phyloP scores from a whole-genome alignment of 164 flowering plant species.

The Vitis amurensis region DNA sequence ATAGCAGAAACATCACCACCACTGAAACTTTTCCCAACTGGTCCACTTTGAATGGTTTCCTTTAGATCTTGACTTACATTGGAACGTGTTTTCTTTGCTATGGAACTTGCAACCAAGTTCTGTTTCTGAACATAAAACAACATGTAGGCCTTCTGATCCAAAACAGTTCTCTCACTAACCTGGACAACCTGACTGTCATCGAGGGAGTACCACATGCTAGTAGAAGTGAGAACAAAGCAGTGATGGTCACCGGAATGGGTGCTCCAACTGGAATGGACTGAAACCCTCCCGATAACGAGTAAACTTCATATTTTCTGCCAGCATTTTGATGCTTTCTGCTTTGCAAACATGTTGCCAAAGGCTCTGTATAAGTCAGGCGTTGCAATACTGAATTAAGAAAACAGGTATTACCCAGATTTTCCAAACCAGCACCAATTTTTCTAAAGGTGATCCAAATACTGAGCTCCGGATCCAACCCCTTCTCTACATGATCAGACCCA shows the following conservation, averaged over 20 bases:
- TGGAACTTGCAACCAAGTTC: conserved; percentile 22
- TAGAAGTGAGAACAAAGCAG: conserved; percentile 91
- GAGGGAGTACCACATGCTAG: conserved; percentile 87
- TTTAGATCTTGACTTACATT: conserved; percentile 16
- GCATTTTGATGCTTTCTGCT: too few species aligned
- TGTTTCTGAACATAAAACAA: conserved; percentile 72
- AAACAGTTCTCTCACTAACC: conserved; percentile 68
- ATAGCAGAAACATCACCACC: conserved; percentile 16
- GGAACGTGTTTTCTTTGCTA: conserved; percentile 20
- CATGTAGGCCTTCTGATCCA: conserved; percentile 97
- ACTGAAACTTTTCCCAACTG: not conserved
- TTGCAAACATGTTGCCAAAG: too few species aligned
- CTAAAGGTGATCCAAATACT: too few species aligned
- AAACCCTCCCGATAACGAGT: conserved; percentile 77
- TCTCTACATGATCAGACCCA: too few species aligned
- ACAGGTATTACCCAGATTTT: too few species aligned
- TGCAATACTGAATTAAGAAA: too few species aligned
- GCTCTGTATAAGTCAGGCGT: too few species aligned
- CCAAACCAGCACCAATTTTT: too few species aligned
- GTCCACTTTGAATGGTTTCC: conserved; percentile 25
- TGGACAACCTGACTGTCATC: conserved; percentile 92
- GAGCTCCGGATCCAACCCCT: too few species aligned
- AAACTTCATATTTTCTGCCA: conserved; percentile 62
- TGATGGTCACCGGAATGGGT: conserved; percentile 90
- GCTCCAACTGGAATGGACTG: conserved; percentile 87